Percentiles rank a stretch among this genome's conserved stretches.
phyloP scores from a whole-genome alignment of 208 protist species.

The Vickermania ingenoplastis region DNA sequence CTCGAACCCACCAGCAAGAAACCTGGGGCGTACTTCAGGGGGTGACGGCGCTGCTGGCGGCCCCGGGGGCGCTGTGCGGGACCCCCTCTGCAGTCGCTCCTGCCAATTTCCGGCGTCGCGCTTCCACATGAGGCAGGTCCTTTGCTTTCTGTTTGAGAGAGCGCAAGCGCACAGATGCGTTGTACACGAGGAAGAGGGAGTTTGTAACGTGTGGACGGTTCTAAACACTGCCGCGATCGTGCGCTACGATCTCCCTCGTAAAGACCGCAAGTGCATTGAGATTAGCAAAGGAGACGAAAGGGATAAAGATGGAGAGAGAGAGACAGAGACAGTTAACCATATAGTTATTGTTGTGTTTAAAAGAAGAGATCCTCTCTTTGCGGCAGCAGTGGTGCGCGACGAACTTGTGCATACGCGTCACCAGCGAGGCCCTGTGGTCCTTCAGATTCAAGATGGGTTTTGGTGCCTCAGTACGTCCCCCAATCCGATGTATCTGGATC shows the following conservation, averaged over 20 bases:
- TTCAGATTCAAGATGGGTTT: no score
- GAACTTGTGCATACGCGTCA: no score
- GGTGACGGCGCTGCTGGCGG: neutral
- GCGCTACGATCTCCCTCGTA: neutral
- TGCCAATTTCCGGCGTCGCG: conserved; percentile 55
- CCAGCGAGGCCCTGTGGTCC: no score
- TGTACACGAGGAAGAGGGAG: neutral
- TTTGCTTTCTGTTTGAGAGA: no score
- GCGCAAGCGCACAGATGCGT: neutral
- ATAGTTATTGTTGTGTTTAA: no score
- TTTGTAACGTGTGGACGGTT: conserved; percentile 1
- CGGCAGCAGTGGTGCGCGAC: no score
- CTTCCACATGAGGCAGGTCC: no score
- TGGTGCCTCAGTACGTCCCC: no score
- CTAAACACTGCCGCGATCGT: neutral
- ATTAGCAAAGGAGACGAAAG: neutral
- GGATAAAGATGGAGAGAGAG: neutral
- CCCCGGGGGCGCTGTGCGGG: conserved; percentile 1
- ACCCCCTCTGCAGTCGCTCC: conserved; percentile 41
- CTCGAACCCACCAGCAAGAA: conserved; percentile 20
- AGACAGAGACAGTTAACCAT: no score
- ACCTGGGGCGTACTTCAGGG: conserved; percentile 9
- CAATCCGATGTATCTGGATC: no score
- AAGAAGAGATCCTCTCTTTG: no score
- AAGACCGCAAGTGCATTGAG: neutral